These are phyloP conservation scores for Talaromyces albobiverticillius DNA, from an alignment of 2,329 filamentous ascomycete genomes.

Conservation along the genomic window DNA sequence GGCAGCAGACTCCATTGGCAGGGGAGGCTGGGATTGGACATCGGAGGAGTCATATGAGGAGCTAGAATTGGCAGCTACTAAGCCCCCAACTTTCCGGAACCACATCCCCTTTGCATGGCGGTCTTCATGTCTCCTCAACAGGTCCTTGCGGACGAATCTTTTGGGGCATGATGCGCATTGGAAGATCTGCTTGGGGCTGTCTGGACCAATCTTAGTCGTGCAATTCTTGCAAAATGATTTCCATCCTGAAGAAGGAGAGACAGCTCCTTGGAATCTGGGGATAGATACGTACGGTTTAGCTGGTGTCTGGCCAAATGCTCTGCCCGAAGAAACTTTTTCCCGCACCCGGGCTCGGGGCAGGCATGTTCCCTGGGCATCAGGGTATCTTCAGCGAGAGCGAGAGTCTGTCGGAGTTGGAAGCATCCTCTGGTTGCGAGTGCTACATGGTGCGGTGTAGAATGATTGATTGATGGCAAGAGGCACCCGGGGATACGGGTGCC, in stretches of 20 bases:
- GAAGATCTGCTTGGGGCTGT: conserved; percentile 20
- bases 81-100: conserved; percentile 24
- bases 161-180: conserved; percentile 20
- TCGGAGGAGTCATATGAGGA: neutral
- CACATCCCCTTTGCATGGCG: conserved; percentile 28
- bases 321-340: conserved; percentile 18
- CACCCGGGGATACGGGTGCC: neutral
- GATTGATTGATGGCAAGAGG: too few species aligned
- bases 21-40: neutral
- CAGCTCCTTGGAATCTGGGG: too few species aligned
- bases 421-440: neutral
- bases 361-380: conserved; percentile 17
- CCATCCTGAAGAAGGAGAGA: too few species aligned
- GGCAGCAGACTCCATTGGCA: conserved; percentile 4
- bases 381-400: neutral
- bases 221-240: too few species aligned
- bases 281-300: conserved; percentile 18
- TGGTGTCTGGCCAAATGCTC: conserved; percentile 20
- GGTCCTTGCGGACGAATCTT: conserved; percentile 23
- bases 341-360: conserved; percentile 19
- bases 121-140: conserved; percentile 25
- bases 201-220: too few species aligned
- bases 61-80: conserved; percentile 4
- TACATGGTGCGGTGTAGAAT: neutral
- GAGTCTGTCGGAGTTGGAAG: too few species aligned